Evolutionary conservation across 805 yeast species (phyloP).

Genomic region (Candida pseudofarinosa): DNA sequence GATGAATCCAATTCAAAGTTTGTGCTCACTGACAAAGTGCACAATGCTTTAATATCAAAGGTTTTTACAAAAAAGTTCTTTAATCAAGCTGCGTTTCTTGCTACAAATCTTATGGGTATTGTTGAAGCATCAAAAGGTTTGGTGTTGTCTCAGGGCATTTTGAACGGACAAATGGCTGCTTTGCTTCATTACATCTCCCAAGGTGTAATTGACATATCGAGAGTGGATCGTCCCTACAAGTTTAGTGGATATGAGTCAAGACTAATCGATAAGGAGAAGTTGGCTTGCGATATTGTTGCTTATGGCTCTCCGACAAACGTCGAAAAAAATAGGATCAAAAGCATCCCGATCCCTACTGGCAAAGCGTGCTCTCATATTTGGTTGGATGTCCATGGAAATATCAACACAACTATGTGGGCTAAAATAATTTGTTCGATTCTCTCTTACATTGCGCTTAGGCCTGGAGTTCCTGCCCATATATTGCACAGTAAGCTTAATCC

Average conservation of each 20-base stretch:
- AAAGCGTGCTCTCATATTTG: conserved; percentile 65
- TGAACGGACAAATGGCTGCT: conserved; percentile 60
- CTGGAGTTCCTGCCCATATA: conserved; percentile 26
- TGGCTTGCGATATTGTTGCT: conserved; percentile 59
- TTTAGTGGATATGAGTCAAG: conserved; percentile 72
- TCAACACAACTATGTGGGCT: conserved; percentile 60
- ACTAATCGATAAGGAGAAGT: conserved; percentile 60
- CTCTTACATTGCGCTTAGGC: conserved; percentile 31
- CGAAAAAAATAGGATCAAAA: conserved; percentile 3
- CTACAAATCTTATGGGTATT: conserved; percentile 37
- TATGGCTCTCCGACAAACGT: conserved; percentile 12
- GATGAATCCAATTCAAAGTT: conserved; percentile 43
- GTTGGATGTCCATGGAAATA: conserved; percentile 62
- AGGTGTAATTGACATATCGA: conserved; percentile 36
- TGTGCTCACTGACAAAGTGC: conserved; percentile 51
- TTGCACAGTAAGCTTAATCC: conserved; percentile 24
- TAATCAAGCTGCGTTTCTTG: conserved; percentile 44
- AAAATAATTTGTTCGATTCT: conserved; percentile 46
- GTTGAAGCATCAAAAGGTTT: conserved; percentile 49
- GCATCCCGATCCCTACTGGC: conserved; percentile 52
- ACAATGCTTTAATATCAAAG: conserved; percentile 35
- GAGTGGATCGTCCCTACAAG: conserved; percentile 53
- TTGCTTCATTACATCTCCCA: conserved; percentile 53
- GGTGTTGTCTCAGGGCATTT: conserved; percentile 49
- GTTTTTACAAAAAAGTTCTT: conserved; percentile 36